Evolutionary conservation across 2,329 filamentous ascomycete species (phyloP).

Genomic region (Exophiala dermatitidis): DNA sequence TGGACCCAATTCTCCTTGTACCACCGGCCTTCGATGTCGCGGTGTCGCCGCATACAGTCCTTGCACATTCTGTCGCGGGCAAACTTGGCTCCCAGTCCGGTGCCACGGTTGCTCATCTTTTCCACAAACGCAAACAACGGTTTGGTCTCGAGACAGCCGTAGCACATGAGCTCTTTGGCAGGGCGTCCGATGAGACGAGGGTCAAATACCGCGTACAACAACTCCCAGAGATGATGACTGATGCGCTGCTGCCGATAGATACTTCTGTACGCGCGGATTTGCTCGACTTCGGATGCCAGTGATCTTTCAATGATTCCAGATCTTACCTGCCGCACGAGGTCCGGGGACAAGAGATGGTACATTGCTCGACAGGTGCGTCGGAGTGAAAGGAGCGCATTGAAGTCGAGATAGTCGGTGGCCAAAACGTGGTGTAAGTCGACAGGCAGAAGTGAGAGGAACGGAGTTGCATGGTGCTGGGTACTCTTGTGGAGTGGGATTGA

Average conservation of each 20-base stretch:
- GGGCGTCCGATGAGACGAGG: slow-evolving; percentile 17
- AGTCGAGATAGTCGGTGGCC: slow-evolving; percentile 13
- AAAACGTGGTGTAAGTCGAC: slow-evolving; percentile 16
- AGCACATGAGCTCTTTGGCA: slow-evolving; percentile 16
- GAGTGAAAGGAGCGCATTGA: slow-evolving; percentile 20
- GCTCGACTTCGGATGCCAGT: slow-evolving; percentile 7
- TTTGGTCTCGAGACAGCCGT: slow-evolving; percentile 21
- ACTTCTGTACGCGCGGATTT: slow-evolving; percentile 10
- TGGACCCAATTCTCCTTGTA: slow-evolving; percentile 23
- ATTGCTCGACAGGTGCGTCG: slow-evolving; percentile 18
- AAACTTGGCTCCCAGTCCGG: slow-evolving; percentile 14
- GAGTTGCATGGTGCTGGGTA: not conserved
- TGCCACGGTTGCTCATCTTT: slow-evolving; percentile 22
- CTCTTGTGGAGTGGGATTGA: not conserved
- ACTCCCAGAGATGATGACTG: slow-evolving; percentile 13
- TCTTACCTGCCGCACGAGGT: slow-evolving; percentile 12
- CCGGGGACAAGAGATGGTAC: slow-evolving; percentile 5
- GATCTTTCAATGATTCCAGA: slow-evolving; percentile 9
- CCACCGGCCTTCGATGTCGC: slow-evolving; percentile 19
- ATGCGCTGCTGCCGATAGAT: slow-evolving; percentile 9
- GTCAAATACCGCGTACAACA: slow-evolving; percentile 15
- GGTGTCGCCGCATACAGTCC: slow-evolving; percentile 22
- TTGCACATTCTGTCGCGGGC: slow-evolving; percentile 20
- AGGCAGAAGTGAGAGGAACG: slow-evolving; percentile 14
- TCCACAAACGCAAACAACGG: slow-evolving; percentile 21